Conservation (phyloP, 2,329 filamentous ascomycete genomes). For the Diplocarpon mali region DNA sequence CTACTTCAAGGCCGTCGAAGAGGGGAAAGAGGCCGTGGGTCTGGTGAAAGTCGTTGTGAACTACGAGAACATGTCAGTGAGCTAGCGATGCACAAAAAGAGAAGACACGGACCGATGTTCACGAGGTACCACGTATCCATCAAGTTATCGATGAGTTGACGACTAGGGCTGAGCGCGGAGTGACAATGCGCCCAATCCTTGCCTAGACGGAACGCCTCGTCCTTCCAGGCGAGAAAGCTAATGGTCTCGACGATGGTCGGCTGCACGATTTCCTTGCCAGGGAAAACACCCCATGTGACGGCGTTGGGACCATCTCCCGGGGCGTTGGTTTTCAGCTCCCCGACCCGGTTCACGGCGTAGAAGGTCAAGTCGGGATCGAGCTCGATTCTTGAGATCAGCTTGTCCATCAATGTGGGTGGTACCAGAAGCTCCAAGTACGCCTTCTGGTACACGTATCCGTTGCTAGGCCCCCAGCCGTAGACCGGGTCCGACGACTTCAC, state of each 20-base stretch:
- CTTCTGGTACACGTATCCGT: constrained; percentile 98
- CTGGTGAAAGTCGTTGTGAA: constrained; percentile 96
- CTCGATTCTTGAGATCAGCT: constrained; percentile 69
- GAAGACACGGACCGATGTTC: constrained; percentile 66
- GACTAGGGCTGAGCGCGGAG: constrained; percentile 62
- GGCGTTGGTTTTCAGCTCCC: constrained; percentile 75
- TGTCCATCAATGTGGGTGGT: constrained; percentile 64
- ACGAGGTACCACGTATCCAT: constrained; percentile 90
- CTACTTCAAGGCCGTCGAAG: constrained; percentile 66
- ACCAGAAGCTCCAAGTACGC: constrained; percentile 90
- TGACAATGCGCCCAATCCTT: constrained; percentile 93
- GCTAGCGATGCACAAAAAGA: constrained; percentile 1
- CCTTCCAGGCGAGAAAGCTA: constrained; percentile 96
- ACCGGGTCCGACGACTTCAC: constrained; percentile 77
- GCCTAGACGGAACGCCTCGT: constrained; percentile 89
- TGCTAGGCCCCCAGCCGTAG: constrained; percentile 88
- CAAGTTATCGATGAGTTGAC: constrained; percentile 67
- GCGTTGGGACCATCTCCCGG: constrained; percentile 83
- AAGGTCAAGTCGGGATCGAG: constrained; percentile 76
- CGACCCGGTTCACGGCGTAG: constrained; percentile 80
- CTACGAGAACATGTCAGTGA: constrained; percentile 35
- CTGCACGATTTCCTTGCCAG: constrained; percentile 98
- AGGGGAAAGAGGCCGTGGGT: constrained; percentile 72
- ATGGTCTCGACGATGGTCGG: constrained; percentile 98
- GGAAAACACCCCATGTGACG: constrained; percentile 99